Percentiles rank a stretch among this genome's conserved stretches.
Conservation (phyloP, 2,329 filamentous ascomycete genomes). For the Paecilomyces formosus region DNA sequence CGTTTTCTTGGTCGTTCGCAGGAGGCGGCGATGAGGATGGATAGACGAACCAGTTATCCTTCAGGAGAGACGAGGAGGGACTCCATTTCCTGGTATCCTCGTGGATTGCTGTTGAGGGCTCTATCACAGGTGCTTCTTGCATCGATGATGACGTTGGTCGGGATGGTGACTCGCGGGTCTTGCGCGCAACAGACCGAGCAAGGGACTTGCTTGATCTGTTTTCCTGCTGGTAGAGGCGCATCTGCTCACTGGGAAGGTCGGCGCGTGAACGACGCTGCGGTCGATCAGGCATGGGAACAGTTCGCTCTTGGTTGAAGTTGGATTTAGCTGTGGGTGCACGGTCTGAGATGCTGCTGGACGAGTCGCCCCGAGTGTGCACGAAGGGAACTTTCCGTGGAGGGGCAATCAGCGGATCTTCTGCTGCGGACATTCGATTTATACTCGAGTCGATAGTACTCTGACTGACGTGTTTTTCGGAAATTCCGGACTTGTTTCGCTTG, state of each 20-base stretch:
- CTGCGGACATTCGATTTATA: slow-evolving; percentile 25
- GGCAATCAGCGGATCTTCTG: slow-evolving; percentile 37
- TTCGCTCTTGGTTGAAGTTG: slow-evolving; percentile 28
- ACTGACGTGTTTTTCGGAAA: slow-evolving; percentile 56
- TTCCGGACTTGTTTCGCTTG: slow-evolving; percentile 63
- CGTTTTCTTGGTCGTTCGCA: slow-evolving; percentile 12
- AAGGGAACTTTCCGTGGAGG: slow-evolving; percentile 59
- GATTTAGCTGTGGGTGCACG: slow-evolving; percentile 42
- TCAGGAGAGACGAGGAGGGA: slow-evolving; percentile 21
- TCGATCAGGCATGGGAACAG: slow-evolving; percentile 44
- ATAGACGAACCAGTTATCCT: slow-evolving; percentile 36
- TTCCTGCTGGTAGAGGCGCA: slow-evolving; percentile 18
- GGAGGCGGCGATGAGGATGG: slow-evolving; percentile 26
- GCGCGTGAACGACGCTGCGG: slow-evolving; percentile 22
- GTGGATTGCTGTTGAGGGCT: slow-evolving; percentile 19
- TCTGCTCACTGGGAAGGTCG: slow-evolving; percentile 22
- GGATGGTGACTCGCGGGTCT: slow-evolving; percentile 19
- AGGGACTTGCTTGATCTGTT: slow-evolving; percentile 22
- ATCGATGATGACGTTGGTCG: slow-evolving; percentile 24
- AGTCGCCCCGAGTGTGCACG: slow-evolving; percentile 65
- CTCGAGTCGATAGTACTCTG: slow-evolving; percentile 39
- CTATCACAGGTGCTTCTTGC: slow-evolving; percentile 19
- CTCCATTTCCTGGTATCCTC: slow-evolving; percentile 26
- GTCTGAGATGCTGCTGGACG: slow-evolving; percentile 49
- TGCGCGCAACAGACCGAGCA: slow-evolving; percentile 17